Percentiles rank a stretch among this genome's conserved stretches.
Evolutionary conservation across 768 basidiomycete species (phyloP).

Genomic region (Austroboletus festivus): DNA sequence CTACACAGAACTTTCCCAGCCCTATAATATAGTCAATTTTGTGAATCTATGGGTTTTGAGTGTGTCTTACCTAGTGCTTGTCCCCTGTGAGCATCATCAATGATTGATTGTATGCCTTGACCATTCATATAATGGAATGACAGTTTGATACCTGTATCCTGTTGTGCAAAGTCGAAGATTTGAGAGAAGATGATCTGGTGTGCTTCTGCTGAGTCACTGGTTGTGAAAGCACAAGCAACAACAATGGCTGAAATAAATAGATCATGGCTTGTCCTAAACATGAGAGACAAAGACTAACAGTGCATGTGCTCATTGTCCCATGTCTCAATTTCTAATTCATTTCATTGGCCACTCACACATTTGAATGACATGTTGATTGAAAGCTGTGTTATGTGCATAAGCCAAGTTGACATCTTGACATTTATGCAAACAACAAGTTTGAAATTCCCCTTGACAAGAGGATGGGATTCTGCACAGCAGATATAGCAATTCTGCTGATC

Average conservation of each 20-base stretch:
- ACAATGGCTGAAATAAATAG: constrained; percentile 2
- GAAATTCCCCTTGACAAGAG: neutral
- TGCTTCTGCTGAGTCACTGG: neutral
- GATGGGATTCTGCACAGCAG: neutral
- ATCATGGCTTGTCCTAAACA: neutral
- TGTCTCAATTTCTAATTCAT: constrained; percentile 2
- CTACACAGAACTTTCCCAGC: no score
- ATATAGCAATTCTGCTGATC: no score
- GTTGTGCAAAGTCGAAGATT: constrained; percentile 3
- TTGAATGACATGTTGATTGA: constrained; percentile 8
- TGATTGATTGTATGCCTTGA: no score
- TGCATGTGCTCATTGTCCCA: neutral
- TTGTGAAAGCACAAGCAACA: constrained; percentile 1
- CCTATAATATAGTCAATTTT: no score
- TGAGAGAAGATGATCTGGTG: neutral
- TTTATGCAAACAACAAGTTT: constrained; percentile 1
- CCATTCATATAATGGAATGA: no score
- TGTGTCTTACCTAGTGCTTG: no score
- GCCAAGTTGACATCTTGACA: neutral
- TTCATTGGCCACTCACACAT: neutral
- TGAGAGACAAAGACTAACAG: neutral
- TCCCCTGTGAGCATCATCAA: no score
- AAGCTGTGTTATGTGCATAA: neutral
- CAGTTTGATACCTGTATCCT: neutral
- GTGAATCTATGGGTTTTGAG: no score